phyloP scores from a whole-genome alignment of 768 basidiomycete species.

The Suillus subluteus region DNA sequence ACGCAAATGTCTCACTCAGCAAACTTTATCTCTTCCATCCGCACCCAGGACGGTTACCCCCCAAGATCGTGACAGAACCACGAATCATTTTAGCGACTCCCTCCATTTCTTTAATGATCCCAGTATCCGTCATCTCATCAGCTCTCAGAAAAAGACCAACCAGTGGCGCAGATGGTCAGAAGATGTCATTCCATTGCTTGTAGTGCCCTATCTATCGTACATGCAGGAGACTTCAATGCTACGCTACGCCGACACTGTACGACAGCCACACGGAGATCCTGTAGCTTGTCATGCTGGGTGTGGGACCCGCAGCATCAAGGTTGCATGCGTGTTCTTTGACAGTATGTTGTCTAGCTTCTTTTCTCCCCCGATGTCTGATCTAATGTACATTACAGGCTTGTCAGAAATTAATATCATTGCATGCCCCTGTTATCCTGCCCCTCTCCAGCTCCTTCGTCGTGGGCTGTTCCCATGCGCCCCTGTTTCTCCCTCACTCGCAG shows the following conservation, averaged over 20 bases:
- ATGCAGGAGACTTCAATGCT: neutral
- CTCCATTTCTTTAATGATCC: neutral
- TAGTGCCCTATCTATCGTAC: conserved; percentile 6
- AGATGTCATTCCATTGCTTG: conserved; percentile 2
- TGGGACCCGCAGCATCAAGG: neutral
- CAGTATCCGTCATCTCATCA: neutral
- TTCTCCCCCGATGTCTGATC: neutral
- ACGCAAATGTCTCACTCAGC: neutral
- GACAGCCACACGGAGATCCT: neutral
- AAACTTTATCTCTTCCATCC: no score
- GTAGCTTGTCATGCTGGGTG: conserved; percentile 2
- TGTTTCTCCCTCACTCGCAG: conserved; percentile 26
- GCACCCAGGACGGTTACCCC: neutral
- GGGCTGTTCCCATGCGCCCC: conserved; percentile 30
- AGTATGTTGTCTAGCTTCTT: conserved; percentile 2
- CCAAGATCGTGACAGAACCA: neutral
- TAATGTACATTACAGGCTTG: conserved; percentile 9
- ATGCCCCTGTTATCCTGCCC: conserved; percentile 20
- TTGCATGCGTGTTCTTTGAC: conserved; percentile 8
- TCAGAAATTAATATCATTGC: conserved; percentile 9
- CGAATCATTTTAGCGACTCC: neutral
- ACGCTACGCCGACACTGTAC: no score
- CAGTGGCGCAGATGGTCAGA: conserved; percentile 8
- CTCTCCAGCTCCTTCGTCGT: conserved; percentile 25
- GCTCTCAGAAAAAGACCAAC: conserved; percentile 8